These are phyloP conservation scores for Phytophthora citrophthora DNA, from an alignment of 352 stramenopile species.

Conservation along the genomic window DNA sequence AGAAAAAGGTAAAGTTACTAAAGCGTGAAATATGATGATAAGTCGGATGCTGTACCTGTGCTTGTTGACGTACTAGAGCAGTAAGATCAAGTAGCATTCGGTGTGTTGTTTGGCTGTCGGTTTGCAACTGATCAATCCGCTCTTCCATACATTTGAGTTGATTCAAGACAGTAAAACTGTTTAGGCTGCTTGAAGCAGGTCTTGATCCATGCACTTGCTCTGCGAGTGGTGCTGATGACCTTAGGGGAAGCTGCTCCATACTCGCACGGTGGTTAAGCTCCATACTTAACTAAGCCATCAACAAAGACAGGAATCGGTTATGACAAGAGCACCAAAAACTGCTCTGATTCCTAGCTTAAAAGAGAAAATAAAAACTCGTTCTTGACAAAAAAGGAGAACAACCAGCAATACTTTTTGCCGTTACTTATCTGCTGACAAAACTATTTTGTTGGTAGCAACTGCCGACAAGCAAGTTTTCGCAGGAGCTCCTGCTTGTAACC, in stretches of 20 bases:
- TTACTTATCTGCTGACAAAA: no score
- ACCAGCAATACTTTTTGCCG: no score
- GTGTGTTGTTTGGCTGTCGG: slow-evolving; percentile 5
- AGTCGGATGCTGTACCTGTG: neutral
- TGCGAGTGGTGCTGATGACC: neutral
- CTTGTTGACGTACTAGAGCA: slow-evolving; percentile 4
- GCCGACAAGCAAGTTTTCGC: neutral
- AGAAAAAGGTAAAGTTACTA: no score
- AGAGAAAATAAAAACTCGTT: no score
- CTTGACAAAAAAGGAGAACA: no score
- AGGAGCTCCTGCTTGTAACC: neutral
- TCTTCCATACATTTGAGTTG: slow-evolving; percentile 8
- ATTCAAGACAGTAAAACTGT: neutral
- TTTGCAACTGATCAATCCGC: slow-evolving; percentile 12
- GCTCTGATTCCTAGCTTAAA: no score
- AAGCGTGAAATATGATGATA: no score
- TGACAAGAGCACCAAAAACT: no score
- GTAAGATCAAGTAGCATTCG: slow-evolving; percentile 16
- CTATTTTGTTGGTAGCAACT: neutral
- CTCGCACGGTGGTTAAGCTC: neutral
- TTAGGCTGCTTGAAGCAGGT: neutral
- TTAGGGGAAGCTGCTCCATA: neutral
- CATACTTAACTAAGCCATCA: no score
- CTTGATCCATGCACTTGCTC: slow-evolving; percentile 1
- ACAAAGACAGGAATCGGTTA: no score